A percentile compares a stretch with the other conserved stretches of the same genome.
These are phyloP conservation scores for Panaeolus papilionaceus DNA, from an alignment of 768 basidiomycete species.

Conservation along the genomic window DNA sequence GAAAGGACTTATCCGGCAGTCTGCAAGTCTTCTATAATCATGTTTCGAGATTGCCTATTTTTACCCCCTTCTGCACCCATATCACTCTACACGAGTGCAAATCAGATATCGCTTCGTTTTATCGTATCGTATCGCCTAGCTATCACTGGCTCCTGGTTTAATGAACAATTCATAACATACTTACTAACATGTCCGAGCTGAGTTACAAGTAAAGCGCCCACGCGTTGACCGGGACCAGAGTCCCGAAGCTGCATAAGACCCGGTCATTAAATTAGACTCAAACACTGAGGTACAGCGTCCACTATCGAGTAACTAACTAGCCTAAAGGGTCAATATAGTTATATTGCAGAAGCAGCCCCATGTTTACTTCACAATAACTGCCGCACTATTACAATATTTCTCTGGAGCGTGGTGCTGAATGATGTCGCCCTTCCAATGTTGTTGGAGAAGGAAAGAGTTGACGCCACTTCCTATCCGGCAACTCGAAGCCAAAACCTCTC, in stretches of 20 bases:
- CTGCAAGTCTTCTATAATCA: not conserved
- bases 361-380: not conserved
- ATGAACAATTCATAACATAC: not conserved
- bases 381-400: constrained; percentile 3
- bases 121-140: not conserved
- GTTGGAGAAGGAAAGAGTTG: not conserved
- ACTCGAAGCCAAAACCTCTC: not conserved
- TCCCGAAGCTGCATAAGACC: not conserved
- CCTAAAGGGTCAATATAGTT: not conserved
- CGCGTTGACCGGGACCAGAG: constrained; percentile 4
- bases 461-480: constrained; percentile 4
- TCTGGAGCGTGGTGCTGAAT: not conserved
- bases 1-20: not conserved
- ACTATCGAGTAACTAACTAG: not conserved
- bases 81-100: not conserved
- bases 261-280: not conserved
- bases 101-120: not conserved
- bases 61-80: not conserved
- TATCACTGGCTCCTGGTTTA: not conserved
- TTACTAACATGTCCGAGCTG: not conserved
- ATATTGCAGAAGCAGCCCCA: not conserved
- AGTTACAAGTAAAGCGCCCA: not conserved
- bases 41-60: constrained; percentile 6
- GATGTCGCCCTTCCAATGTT: not conserved
- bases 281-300: not conserved